Conservation (phyloP, 805 yeast genomes). For the Naumovozyma baii region DNA sequence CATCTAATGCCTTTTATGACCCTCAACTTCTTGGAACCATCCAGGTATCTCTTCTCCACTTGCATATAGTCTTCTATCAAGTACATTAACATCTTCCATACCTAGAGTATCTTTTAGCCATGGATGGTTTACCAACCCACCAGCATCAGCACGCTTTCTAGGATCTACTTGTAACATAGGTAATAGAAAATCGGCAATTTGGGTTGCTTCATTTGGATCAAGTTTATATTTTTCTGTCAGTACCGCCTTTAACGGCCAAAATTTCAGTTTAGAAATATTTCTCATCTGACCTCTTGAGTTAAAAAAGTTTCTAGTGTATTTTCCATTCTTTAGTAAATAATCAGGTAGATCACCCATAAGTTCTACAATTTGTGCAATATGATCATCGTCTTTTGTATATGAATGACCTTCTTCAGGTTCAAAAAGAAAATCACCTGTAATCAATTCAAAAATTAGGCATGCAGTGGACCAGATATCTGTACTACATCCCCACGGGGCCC, state of each 20-base stretch:
- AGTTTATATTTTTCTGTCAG: constrained; percentile 78
- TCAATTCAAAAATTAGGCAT: constrained; percentile 77
- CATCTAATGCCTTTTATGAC: constrained; percentile 32
- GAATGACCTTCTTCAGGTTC: constrained; percentile 72
- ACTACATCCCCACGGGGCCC: constrained; percentile 88
- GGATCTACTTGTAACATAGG: constrained; percentile 85
- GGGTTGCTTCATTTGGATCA: constrained; percentile 55
- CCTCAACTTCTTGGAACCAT: constrained; percentile 65
- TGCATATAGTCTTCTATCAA: constrained; percentile 66
- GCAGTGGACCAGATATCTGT: constrained; percentile 96
- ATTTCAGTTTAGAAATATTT: constrained; percentile 71
- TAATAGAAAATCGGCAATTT: constrained; percentile 62
- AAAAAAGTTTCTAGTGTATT: constrained; percentile 53
- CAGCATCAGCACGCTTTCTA: constrained; percentile 81
- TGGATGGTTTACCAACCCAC: constrained; percentile 82
- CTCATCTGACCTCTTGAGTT: constrained; percentile 61
- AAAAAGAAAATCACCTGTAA: constrained; percentile 90
- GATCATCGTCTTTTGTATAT: constrained; percentile 88
- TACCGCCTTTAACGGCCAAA: constrained; percentile 81
- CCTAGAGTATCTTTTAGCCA: constrained; percentile 75
- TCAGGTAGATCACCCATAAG: constrained; percentile 61
- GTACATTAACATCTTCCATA: constrained; percentile 50
- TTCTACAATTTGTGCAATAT: constrained; percentile 90
- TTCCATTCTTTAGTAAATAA: constrained; percentile 47
- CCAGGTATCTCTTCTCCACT: constrained; percentile 87